Base-by-base conservation (phyloP, 176 grass and related monocot species). In the Oryza glaberrima region DNA sequence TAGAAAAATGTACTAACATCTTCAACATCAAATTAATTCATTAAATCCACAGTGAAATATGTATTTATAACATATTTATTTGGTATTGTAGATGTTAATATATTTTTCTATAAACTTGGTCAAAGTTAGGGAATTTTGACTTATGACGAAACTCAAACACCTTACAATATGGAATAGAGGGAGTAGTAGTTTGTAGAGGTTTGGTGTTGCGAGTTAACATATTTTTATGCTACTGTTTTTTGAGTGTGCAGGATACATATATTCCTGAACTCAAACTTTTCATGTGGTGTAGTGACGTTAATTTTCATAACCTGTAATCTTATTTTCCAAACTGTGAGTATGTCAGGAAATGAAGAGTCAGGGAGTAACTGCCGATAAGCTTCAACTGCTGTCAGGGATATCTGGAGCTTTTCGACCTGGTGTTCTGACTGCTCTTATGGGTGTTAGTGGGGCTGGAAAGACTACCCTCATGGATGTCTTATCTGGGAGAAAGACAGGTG, bases 391-490 rank as follows among this genome's bases (percentile, higher is more conserved):
- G 34, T 90, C 85, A 77, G 83, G 86, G 51, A 90, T 95, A 81
- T 92, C 88, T 48, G 93, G 88, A 46, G 90, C 83, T 68, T 92
- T 95, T 73, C 75, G 82, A 45, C 93, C 93, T 48, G 93, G 90
- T 51, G 79, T 95, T 81, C 80, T 95, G 4, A 90, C 93, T 78
- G 93, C 88, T 17, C 85, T 95, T 84, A 95, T 92, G 90, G 93
- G 93, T 54, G 88, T 90, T 20, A 95, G 85, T 56, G 93, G 93
- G 14, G 90, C 90, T 79, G 93, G 93, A 76, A 94, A 94, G 85
- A 94, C 93, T 44, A 94, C 93, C 49, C 83, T 95, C 58, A 90
- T 95, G 90, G 93, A 95, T 28, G 90, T 95, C 72, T 86, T 95
- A 65, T 92, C 93, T 82, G 93, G 93, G 35, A 90, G 93, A 75